Percentiles rank a stretch among this genome's conserved stretches.
Conservation (phyloP, 129 eudicot genomes). For the Centella asiatica region DNA sequence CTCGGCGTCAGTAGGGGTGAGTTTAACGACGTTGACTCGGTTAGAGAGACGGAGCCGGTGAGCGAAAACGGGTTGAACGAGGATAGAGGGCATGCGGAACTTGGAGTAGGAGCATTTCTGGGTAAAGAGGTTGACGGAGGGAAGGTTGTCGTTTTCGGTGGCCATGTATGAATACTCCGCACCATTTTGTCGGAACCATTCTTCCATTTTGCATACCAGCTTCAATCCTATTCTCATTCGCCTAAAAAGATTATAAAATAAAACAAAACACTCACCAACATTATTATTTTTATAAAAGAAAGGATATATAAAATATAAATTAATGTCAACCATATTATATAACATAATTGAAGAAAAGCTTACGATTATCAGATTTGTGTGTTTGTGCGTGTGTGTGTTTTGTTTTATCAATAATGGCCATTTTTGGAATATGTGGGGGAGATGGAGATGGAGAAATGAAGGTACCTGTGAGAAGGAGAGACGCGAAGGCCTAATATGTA, state of each 20-base stretch:
- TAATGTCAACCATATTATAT: too few species aligned
- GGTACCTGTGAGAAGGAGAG: constrained; percentile 72
- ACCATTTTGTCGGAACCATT: constrained; percentile 76
- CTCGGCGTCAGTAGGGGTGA: constrained; percentile 60
- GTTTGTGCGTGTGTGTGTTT: not conserved
- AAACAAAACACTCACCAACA: too few species aligned
- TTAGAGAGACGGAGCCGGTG: constrained; percentile 39
- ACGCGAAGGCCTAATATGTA: constrained; percentile 91
- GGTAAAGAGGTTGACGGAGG: constrained; percentile 73
- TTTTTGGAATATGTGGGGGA: not conserved
- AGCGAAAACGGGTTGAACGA: constrained; percentile 91
- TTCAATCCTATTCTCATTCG: constrained; percentile 73
- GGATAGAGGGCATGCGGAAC: constrained; percentile 80
- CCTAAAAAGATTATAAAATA: constrained; percentile 26
- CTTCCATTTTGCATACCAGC: constrained; percentile 57
- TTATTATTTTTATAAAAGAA: too few species aligned
- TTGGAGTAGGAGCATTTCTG: constrained; percentile 75
- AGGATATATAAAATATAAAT: too few species aligned
- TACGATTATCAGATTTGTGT: too few species aligned
- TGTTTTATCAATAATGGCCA: too few species aligned
- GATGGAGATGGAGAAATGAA: not conserved
- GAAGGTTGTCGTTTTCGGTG: constrained; percentile 66
- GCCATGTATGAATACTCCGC: constrained; percentile 93
- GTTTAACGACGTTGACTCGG: constrained; percentile 42
- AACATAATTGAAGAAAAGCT: too few species aligned